Evolutionary conservation across 176 grass and related monocot genomes (phyloP).

Genomic region (Luzula sylvatica): DNA sequence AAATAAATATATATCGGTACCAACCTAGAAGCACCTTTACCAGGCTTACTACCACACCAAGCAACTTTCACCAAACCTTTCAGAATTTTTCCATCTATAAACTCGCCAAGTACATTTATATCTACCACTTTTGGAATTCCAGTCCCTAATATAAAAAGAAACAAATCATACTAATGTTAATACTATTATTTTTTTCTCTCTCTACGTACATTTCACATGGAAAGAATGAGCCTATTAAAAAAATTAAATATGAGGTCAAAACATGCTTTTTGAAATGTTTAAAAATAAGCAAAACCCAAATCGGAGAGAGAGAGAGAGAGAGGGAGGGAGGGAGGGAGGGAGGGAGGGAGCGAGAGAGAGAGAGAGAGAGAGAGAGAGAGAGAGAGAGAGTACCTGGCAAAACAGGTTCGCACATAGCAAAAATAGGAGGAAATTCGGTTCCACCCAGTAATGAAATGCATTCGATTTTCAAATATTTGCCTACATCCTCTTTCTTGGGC

Average conservation of each 20-base stretch:
- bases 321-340: too few species aligned
- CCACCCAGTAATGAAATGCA: slow-evolving; percentile 51
- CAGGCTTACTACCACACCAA: slow-evolving; percentile 81
- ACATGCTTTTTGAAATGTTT: too few species aligned
- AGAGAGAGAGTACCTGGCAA: slow-evolving; percentile 80
- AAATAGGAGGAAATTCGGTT: slow-evolving; percentile 60
- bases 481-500: slow-evolving; percentile 69
- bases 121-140: slow-evolving; percentile 86
- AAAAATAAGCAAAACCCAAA: too few species aligned
- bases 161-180: too few species aligned
- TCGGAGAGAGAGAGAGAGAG: too few species aligned
- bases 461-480: slow-evolving; percentile 86
- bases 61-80: slow-evolving; percentile 79
- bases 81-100: slow-evolving; percentile 83
- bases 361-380: too few species aligned
- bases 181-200: too few species aligned
- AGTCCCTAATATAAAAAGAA: slow-evolving; percentile 55
- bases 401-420: slow-evolving; percentile 70
- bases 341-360: too few species aligned
- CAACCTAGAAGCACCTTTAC: slow-evolving; percentile 80
- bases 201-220: too few species aligned
- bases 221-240: too few species aligned
- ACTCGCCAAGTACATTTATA: slow-evolving; percentile 60
- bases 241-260: too few species aligned
- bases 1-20: too few species aligned